These are phyloP conservation scores for Rhizopus sp. DNA, from an alignment of 371 early-diverging fungal species.

Conservation along the genomic window DNA sequence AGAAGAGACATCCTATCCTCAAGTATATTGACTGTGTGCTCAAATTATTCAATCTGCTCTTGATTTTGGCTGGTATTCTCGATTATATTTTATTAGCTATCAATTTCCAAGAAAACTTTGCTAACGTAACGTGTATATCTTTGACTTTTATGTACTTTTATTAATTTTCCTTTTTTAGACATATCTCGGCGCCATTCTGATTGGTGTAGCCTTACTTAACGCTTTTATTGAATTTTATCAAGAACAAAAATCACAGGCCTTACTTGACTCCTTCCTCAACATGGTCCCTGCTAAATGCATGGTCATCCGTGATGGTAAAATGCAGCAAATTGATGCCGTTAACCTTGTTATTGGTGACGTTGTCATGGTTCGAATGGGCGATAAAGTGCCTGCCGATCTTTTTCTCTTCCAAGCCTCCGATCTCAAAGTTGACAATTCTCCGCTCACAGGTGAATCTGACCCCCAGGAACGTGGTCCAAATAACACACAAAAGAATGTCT, in stretches of 20 bases:
- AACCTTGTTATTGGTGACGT: conserved; percentile 89
- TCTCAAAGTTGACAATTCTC: conserved; percentile 95
- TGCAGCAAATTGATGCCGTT: conserved; percentile 61
- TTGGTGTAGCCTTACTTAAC: conserved; percentile 87
- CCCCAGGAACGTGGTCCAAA: conserved; percentile 76
- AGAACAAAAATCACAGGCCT: conserved; percentile 80
- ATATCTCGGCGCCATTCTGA: conserved; percentile 88
- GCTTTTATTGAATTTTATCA: conserved; percentile 93
- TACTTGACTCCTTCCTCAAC: conserved; percentile 88
- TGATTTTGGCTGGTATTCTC: conserved; percentile 82
- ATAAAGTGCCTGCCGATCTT: conserved; percentile 94
- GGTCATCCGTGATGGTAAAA: conserved; percentile 75
- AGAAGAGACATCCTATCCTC: conserved; percentile 70
- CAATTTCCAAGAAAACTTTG: conserved; percentile 66
- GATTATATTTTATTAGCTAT: conserved; percentile 78
- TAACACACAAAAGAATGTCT: conserved; percentile 71
- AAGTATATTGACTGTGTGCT: conserved; percentile 74
- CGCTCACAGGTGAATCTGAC: conserved; percentile 94
- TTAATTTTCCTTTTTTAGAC: conserved; percentile 48
- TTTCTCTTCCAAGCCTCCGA: conserved; percentile 73
- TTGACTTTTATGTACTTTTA: neutral
- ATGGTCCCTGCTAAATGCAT: conserved; percentile 85
- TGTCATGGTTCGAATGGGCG: conserved; percentile 85
- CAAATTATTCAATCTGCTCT: conserved; percentile 84
- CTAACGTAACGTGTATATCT: conserved; percentile 58